Evolutionary conservation across 495 filamentous ascomycete species (phyloP), one percentile per base, ranked within the genome.

Genomic region (Neurospora sublineolata): DNA sequence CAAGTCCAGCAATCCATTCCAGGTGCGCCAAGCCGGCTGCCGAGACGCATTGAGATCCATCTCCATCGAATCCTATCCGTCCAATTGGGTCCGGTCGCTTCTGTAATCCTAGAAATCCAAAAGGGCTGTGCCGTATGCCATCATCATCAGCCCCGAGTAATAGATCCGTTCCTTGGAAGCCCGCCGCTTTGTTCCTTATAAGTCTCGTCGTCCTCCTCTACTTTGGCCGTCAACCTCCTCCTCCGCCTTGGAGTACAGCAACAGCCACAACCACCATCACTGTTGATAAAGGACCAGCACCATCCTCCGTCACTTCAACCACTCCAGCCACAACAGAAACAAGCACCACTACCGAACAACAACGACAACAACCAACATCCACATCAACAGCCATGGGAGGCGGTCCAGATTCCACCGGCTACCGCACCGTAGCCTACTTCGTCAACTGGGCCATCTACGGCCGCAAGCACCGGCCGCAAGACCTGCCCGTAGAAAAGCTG

Each of bases 371-470:
- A 68, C 64, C 46, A 69, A 71, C 70, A 60, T n/a, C 72, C 64
- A 27, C 71, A 23, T 10, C 36, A 46, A 85, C 36, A 46, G 85
- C 72, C 9, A 87, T 86, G 84, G 82, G 79, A 69, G 82, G 83
- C 73, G 80, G 80, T 71, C 79, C 79, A 71, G 52, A 64, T 33
- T 81, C 70, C 37, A 46, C 11, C 40, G 82, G 87, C 69, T 92
- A 88, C 78, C 87, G 87, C 73, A 85, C 89, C 7, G 91, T 95
- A 69, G 91, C 91, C 18, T 97, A 97, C 83, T 97, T 90, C 74
- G 91, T 93, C 70, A 94, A 97, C 82, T 95, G 93, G 94, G 94
- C 93, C 68, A 97, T 98, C 77, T 98, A 98, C 81, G 93, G 86
- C 39, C 88, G 94, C 73, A 91, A 94, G 73, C 91, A 96, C 80